Evolutionary conservation across 768 basidiomycete species (phyloP), one percentile per base, ranked within the genome.

Genomic region (Lepiota venenata): DNA sequence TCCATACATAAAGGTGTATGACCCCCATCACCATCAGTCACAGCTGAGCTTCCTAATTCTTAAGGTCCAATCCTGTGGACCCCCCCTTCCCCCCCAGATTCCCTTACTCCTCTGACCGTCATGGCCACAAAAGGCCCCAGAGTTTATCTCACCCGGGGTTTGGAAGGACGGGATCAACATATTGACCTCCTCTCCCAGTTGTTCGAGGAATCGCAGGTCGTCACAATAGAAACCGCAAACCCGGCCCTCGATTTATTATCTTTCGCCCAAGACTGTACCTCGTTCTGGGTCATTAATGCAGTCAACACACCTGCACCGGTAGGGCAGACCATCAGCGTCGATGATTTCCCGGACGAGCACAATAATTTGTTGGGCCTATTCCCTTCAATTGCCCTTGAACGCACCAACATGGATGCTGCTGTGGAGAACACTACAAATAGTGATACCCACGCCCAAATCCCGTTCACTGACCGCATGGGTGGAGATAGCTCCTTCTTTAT

Each of bases 221-320:
- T 63, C 39, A 70, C 76, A 1, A 65, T 76, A 4, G 80, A 81
- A 41, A 61, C 69, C 4, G 68, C 73, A 4, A 59, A 68, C 52
- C 69, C 72, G 0, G 56, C 58, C 4, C 52, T 72, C 25, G 77
- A 79, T 58, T 51, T 80, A 1, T 43, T 78, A 15, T 71, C 74
- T 0, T 81, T 81, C 52, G 67, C 73, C 5, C 51, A 62, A 18
- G 46, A 62, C 57, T 14, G 66, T 71, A 4, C 63, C 68, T 47
- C 76, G 66, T 63, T 77, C 79, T 61, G 77, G 69, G 69, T 76
- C n/a, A 71, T 82, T 40, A 60, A 65, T 60, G 21, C 29, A 32
- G 37, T n/a, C 9, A 46, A 54, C 10, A 40, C 27, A 2, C 48
- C 41, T 21, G 37, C 41, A 14, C 15, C 50, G 54, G 12, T 51